A percentile compares a stretch with the other conserved stretches of the same genome.
These are phyloP conservation scores for Coriaria nepalensis DNA, from an alignment of 306 rosid genomes.

Conservation along the genomic window DNA sequence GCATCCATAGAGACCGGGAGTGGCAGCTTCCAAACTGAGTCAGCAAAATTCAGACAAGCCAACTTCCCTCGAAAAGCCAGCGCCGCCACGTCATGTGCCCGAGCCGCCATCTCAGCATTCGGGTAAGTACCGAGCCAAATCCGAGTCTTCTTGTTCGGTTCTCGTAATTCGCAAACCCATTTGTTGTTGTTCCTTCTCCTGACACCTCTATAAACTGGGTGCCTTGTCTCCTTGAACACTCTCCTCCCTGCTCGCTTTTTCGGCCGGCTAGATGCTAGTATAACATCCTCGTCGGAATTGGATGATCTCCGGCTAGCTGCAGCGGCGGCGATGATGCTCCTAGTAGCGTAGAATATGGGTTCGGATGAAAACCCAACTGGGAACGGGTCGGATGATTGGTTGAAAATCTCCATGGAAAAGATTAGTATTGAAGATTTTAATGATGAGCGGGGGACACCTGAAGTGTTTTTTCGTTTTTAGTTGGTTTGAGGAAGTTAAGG, in stretches of 20 bases:
- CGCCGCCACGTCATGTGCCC: slow-evolving; percentile 83
- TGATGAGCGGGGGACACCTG: too few species aligned
- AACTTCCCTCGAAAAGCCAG: slow-evolving; percentile 41
- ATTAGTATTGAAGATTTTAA: too few species aligned
- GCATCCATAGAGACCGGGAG: slow-evolving; percentile 34
- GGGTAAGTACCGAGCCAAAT: slow-evolving; percentile 85
- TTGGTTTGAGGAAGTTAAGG: too few species aligned
- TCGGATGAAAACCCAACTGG: not conserved
- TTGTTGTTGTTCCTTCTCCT: slow-evolving; percentile 52
- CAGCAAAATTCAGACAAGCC: slow-evolving; percentile 67
- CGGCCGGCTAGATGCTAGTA: slow-evolving; percentile 42
- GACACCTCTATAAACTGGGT: slow-evolving; percentile 71
- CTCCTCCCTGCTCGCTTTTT: slow-evolving; percentile 62
- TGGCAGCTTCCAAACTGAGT: slow-evolving; percentile 41
- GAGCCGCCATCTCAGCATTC: slow-evolving; percentile 72
- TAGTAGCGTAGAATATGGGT: too few species aligned
- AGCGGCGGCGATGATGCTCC: slow-evolving; percentile 4
- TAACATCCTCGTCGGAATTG: slow-evolving; percentile 33
- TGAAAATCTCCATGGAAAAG: slow-evolving; percentile 14
- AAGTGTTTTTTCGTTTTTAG: not conserved
- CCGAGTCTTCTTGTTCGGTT: slow-evolving; percentile 42
- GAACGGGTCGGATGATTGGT: slow-evolving; percentile 6
- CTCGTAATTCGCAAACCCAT: slow-evolving; percentile 84
- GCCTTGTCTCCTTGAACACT: slow-evolving; percentile 64
- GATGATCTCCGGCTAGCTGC: too few species aligned